Conservation (phyloP, 305 asterid genomes). For the Fraxinus albicans region DNA sequence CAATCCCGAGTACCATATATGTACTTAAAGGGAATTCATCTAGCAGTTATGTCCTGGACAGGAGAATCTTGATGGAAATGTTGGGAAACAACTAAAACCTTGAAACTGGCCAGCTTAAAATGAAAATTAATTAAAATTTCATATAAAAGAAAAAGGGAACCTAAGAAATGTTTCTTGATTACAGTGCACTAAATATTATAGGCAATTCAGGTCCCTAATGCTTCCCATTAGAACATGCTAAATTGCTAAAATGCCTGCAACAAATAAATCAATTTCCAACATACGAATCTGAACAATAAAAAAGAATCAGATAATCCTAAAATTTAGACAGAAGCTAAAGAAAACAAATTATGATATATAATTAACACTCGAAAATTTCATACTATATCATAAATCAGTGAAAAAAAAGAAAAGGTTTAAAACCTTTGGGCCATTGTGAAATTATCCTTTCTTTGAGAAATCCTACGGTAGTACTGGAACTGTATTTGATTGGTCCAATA, state of each 20-base stretch:
- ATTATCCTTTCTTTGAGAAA: constrained; percentile 86
- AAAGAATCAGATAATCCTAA: background rate
- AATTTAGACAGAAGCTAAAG: background rate
- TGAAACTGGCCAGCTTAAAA: background rate
- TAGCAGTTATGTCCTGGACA: background rate
- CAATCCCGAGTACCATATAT: background rate
- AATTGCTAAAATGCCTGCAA: background rate
- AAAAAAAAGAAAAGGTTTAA: background rate
- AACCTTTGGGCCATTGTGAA: constrained; percentile 94
- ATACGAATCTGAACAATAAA: background rate
- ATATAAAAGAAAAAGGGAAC: background rate
- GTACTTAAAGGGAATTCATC: background rate
- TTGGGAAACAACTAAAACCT: background rate
- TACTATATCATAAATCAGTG: background rate
- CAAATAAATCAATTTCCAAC: background rate
- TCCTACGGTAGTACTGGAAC: constrained; percentile 61
- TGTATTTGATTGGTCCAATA: constrained; percentile 86
- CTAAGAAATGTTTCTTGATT: background rate
- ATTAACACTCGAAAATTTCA: background rate
- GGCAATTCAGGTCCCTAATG: background rate
- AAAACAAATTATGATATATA: background rate
- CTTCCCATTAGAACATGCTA: background rate
- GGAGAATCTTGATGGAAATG: background rate
- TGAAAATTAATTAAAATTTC: background rate
- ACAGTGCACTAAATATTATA: background rate